Evolutionary conservation across 1,284 basidiomycete genomes (phyloP).

Genomic region (Trametes sp.): DNA sequence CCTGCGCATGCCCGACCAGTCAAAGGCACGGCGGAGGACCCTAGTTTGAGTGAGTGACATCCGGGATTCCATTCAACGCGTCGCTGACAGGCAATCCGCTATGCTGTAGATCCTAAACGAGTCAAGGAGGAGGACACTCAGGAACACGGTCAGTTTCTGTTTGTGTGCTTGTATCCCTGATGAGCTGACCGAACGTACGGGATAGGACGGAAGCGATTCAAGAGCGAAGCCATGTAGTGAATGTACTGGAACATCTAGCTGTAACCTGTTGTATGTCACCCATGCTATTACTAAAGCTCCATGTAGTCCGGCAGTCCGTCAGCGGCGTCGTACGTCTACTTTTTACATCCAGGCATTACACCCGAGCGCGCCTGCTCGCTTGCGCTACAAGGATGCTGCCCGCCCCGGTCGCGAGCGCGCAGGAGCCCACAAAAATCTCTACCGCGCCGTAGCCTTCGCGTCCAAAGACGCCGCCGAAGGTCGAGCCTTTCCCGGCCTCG

Average conservation of each 20-base stretch:
- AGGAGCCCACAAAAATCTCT: slow-evolving; percentile 40
- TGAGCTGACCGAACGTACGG: not conserved
- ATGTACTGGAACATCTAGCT: not conserved
- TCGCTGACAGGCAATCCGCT: too few relatives aligned
- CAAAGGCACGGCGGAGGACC: not conserved
- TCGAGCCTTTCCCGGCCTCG: slow-evolving; percentile 31
- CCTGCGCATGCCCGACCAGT: not conserved
- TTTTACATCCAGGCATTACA: not conserved
- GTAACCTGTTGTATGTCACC: not conserved
- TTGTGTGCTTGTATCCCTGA: not conserved
- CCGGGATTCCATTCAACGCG: too few relatives aligned
- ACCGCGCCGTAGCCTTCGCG: slow-evolving; percentile 37
- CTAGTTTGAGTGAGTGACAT: not conserved
- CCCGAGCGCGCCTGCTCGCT: slow-evolving; percentile 22
- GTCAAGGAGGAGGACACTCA: slow-evolving; percentile 3
- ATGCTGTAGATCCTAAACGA: not conserved
- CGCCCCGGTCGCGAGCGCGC: slow-evolving; percentile 33
- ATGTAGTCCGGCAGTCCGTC: not conserved
- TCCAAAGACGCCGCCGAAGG: slow-evolving; percentile 30
- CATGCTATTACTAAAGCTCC: not conserved
- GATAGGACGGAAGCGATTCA: slow-evolving; percentile 2
- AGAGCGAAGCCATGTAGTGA: slow-evolving; percentile 9
- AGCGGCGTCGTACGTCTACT: too few relatives aligned
- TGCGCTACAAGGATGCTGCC: slow-evolving; percentile 32
- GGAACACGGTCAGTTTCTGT: not conserved